Evolutionary conservation across 345 rosid genomes (phyloP).

Genomic region (Cardamine occulta): DNA sequence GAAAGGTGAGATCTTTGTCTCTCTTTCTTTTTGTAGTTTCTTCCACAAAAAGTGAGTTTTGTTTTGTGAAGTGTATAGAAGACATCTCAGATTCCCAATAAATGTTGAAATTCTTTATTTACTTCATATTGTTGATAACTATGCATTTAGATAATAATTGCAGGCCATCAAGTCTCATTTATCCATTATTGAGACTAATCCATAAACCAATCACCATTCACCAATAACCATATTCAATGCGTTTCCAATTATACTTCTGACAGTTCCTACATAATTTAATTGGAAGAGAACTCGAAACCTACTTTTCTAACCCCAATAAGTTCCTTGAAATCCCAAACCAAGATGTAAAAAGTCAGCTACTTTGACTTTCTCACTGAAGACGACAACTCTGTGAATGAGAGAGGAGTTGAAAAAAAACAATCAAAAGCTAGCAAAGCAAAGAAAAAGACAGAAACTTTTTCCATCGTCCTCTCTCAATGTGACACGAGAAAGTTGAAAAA

Average conservation of each 20-base stretch:
- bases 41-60: conserved; percentile 26
- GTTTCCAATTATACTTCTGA: conserved; percentile 23
- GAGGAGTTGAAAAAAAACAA: conserved; percentile 2
- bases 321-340: conserved; percentile 2
- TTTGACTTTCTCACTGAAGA: conserved; percentile 31
- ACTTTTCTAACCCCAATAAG: conserved; percentile 30
- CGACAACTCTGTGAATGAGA: conserved; percentile 29
- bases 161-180: conserved; percentile 26
- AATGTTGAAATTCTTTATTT: conserved; percentile 15
- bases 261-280: not conserved
- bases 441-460: conserved; percentile 23
- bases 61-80: conserved; percentile 25
- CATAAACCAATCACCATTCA: conserved; percentile 36
- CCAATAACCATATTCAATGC: conserved; percentile 28
- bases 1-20: conserved; percentile 27
- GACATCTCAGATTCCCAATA: conserved; percentile 12
- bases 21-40: conserved; percentile 16
- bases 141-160: conserved; percentile 23
- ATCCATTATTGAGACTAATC: conserved; percentile 25
- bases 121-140: conserved; percentile 6
- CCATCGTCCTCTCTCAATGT: not conserved
- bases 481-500: conserved; percentile 40
- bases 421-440: conserved; percentile 28
- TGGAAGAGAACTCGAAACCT: conserved; percentile 36
- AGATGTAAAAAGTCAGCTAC: conserved; percentile 24